Evolutionary conservation across 345 rosid genomes (phyloP), one percentile per base, ranked within the genome.

Genomic region (Anacardium occidentale): DNA sequence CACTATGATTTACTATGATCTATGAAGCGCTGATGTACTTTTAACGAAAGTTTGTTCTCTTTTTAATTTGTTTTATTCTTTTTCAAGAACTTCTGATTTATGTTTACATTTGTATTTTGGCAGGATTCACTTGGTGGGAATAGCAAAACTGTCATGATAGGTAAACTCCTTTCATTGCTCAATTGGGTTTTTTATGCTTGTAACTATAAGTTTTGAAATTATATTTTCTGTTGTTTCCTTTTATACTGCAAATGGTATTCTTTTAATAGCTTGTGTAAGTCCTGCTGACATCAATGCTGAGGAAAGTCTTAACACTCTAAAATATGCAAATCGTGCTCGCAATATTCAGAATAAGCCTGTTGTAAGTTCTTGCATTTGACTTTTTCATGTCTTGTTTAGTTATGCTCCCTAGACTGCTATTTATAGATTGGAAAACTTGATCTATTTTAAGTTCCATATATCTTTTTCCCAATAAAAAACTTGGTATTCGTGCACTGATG

Each of bases 51-150:
- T 72, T 45, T 7, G 3, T 32, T 67, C 44, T 13, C 21, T 24
- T 65, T 20, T 48, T 44, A 11, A 34, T 55, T 76, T 74, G 26
- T 73, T 63, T 63, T 45, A 72, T 44, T 58, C 59, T 25, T 24
- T 18, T 61, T 66, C 57, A 29, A 20, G 48, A 22, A 71, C 22
- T 50, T 70, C 56, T 81, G 53, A 72, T 73, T 69, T 34, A 54
- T 45, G 24, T 68, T 53, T 25, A 26, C 48, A 54, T 75, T 8
- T 70, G 9, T 61, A 24, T 74, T 70, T 42, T 82, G 63, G 79
- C 85, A 90, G 93, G 96, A 90, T 66, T 90, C 96, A 37, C 91
- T 90, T 55, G 96, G 96, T 77, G 93, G 96, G 58, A 90, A 90
- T 78, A 90, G 96, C 80, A 87, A 79, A 87, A 90, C 96, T 9